Percentiles rank a stretch among this genome's conserved stretches.
Conservation (phyloP, 495 filamentous ascomycete genomes). For the Tetracladium marchalianum region DNA sequence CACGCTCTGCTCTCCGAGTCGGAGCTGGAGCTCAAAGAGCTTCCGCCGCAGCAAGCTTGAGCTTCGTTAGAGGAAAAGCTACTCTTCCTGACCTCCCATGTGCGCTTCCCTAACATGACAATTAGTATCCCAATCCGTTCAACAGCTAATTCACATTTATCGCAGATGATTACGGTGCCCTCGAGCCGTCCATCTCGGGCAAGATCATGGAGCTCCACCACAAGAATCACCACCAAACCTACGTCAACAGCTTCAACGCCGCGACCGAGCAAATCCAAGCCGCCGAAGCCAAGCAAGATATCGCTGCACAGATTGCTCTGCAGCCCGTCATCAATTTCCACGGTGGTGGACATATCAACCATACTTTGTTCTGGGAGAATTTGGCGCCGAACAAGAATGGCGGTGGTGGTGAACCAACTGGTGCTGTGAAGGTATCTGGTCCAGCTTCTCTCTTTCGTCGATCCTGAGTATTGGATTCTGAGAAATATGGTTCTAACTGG, state of each 20-base stretch:
- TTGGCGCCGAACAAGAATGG: constrained; percentile 57
- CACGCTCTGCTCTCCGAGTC: constrained; percentile 32
- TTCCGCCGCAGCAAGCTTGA: constrained; percentile 53
- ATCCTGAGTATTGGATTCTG: neutral
- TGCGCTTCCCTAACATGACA: constrained; percentile 32
- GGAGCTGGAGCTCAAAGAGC: constrained; percentile 34
- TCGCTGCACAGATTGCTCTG: constrained; percentile 62
- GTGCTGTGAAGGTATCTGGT: constrained; percentile 31
- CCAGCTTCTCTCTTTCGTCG: neutral
- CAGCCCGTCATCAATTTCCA: constrained; percentile 93
- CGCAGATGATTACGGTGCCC: constrained; percentile 76
- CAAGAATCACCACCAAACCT: constrained; percentile 70
- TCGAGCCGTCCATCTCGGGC: constrained; percentile 90
- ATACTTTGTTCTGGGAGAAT: constrained; percentile 91
- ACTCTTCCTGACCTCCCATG: constrained; percentile 92
- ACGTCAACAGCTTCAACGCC: constrained; percentile 64
- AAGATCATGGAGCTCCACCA: constrained; percentile 97
- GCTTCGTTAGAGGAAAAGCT: constrained; percentile 76
- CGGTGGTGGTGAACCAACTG: constrained; percentile 70
- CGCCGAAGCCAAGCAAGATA: constrained; percentile 47
- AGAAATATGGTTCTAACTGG: neutral
- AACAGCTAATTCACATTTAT: neutral
- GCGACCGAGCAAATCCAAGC: constrained; percentile 49
- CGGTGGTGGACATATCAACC: constrained; percentile 89
- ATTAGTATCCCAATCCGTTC: neutral